Evolutionary conservation across 208 protist genomes (phyloP), one percentile per base, ranked within the genome.

Genomic region (Trypanosoma rangeli): DNA sequence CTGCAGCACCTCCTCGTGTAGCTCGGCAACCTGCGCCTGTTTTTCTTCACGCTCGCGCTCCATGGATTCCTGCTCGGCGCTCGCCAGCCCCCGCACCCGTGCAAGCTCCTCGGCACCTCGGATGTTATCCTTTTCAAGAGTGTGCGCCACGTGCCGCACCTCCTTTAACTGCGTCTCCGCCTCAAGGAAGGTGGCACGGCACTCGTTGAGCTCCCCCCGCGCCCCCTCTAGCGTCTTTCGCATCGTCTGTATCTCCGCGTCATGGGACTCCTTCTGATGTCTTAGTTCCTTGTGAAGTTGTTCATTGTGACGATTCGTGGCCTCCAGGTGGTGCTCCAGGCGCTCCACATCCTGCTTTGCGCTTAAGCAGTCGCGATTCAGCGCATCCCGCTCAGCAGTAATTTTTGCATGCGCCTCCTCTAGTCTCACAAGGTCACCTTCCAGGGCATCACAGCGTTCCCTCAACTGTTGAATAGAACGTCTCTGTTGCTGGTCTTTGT

Each of bases 241-340:
- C 29, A 62, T 31, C n/a, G 57, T 57, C 1, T 73, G 66, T 49
- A 89, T 75, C 62, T 83, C 73, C 57, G 64, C 76, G 46, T 88
- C 78, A 48, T 83, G 76, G 48, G 75, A 72, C 35, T 71, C 58
- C 15, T 70, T 39, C 39, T 50, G 68, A 15, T 28, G 29, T 28
- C 74, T 63, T 44, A 87, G 74, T 70, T 87, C 76, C 55, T 68
- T 70, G 65, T 87, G 76, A 13, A 90, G 74, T 50, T 68, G 55
- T 33, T 83, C 81, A 77, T 86, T 89, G 70, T 87, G 80, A 42
- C 46, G 70, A 73, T 89, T 88, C 22, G 75, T 70, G 29, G 68
- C 74, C 15, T 66, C 62, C 26, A 88, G 76, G 50, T 84, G 59
- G 48, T 81, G 66, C 59, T 74, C 48, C 70, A 85, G 46, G 29